Evolutionary conservation across 176 grass and related monocot genomes (phyloP).

Genomic region (Triticum aestivum): IWGSC_CS_RefSeq_v2.1 NC_057798.1:415126099-415126598

Average conservation of each 20-base stretch:
- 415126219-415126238: conserved; percentile 72
- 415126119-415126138: neutral
- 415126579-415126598: no score
- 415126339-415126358: neutral
- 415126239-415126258: conserved; percentile 80
- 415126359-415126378: neutral
- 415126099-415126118: no score
- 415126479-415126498: no score
- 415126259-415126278: conserved; percentile 97
- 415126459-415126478: no score
- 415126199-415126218: conserved; percentile 73
- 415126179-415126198: neutral
- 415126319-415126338: neutral
- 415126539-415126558: no score
- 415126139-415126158: neutral
- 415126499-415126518: no score
- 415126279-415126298: conserved; percentile 97
- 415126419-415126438: neutral
- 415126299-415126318: conserved; percentile 42
- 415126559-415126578: no score
- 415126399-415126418: neutral
- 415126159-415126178: neutral
- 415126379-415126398: neutral
- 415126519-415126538: no score
- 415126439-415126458: no score